phyloP scores from a whole-genome alignment of 768 basidiomycete species.

The Pleurotus citrinopileatus region DNA sequence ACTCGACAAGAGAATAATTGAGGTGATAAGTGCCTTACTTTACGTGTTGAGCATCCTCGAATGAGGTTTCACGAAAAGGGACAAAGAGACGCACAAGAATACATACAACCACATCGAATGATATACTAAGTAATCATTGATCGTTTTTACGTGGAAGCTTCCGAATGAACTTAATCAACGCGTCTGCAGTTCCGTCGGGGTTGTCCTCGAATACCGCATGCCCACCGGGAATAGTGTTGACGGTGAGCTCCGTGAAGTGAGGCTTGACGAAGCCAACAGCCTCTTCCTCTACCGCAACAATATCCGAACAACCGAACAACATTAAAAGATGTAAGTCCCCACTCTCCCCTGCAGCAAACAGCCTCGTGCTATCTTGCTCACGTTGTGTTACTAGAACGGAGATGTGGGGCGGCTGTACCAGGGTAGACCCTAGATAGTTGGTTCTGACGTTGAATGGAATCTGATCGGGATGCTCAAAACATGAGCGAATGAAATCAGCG shows the following conservation, averaged over 20 bases:
- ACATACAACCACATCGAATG: too few relatives aligned
- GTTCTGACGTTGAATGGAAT: constrained; percentile 24
- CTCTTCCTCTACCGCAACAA: not conserved
- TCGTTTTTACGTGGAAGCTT: not conserved
- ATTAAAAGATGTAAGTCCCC: not conserved
- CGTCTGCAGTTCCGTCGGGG: constrained; percentile 3
- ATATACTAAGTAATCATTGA: too few relatives aligned
- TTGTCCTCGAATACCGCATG: constrained; percentile 8
- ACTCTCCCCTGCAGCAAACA: constrained; percentile 14
- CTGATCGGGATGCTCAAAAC: constrained; percentile 23
- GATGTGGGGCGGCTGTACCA: constrained; percentile 18
- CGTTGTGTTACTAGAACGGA: constrained; percentile 20
- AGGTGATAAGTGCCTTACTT: too few relatives aligned
- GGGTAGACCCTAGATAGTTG: constrained; percentile 21
- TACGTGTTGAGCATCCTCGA: too few relatives aligned
- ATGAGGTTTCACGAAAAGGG: too few relatives aligned
- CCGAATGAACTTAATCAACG: constrained; percentile 1
- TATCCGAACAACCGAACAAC: not conserved
- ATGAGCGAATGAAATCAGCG: constrained; percentile 21
- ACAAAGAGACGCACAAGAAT: too few relatives aligned
- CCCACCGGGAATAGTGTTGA: not conserved
- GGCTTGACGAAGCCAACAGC: not conserved
- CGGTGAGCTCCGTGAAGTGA: not conserved
- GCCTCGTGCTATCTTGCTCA: constrained; percentile 22
- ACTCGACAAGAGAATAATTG: too few relatives aligned